Base-by-base conservation (phyloP, 1,284 basidiomycete species). In the Rhodotorula sp. region DNA sequence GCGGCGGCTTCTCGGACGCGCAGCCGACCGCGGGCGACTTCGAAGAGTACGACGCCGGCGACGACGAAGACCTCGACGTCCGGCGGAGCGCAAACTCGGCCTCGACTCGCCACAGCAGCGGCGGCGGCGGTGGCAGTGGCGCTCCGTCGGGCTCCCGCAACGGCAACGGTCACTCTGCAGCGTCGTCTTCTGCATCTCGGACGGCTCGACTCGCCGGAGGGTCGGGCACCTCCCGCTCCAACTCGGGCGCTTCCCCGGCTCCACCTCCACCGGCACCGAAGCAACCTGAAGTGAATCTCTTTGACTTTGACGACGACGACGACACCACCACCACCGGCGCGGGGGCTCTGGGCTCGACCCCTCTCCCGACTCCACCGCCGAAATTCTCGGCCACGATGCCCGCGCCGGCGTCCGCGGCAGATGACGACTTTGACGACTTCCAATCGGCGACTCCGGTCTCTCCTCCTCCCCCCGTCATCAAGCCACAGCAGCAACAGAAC, bases 21-120 rank as follows among this genome's bases (percentile, higher is more conserved):
- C 49, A 59, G 8, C 10, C 64, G 81, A 83, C 31, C 43, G 49
- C 56, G 54, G 66, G 69, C 64, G 75, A 72, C 58, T 96, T 88
- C 79, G 95, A 98, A 78, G 96, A 97, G 81, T 99, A 99, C 81
- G 92, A 97, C 78, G 97, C 96, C 6, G 96, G 97, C 1, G 97
- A 97, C 68, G 92, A 94, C 80, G 97, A 98, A 76, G 86, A 88
- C 54, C 80, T 80, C 52, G 64, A 51, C 75, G 23, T 58, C 68
- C n/a, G 61, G 56, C 49, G 62, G 14, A 46, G 23, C 23, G 14
- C 3, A 10, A 15, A 15, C 23, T 23, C 52, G 84, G 34, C 48
- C 16, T 57, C 65, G 23, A 5, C 49, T 5, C 39, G 39, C 39
- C 39, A 43, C 39, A 43, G 39, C 39, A 6, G 34, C 34, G 10